These are phyloP conservation scores for Geotrichum aggregatum DNA, from an alignment of 1,139 yeast species.

Conservation along the genomic window DNA sequence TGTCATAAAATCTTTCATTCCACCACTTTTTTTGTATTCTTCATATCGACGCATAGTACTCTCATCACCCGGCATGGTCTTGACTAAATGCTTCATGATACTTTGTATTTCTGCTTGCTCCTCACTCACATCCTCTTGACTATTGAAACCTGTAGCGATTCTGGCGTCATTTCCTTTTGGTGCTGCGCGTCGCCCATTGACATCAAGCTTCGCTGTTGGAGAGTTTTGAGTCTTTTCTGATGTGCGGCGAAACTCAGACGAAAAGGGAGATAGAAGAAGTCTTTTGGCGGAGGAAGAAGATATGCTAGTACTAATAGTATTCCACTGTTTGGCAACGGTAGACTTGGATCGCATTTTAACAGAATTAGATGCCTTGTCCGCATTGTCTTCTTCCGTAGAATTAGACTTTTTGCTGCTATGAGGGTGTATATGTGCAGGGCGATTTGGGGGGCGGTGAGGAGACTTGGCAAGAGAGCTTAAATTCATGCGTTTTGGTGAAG, in stretches of 20 bases:
- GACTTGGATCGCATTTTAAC: constrained; percentile 16
- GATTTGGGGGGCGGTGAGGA: constrained; percentile 15
- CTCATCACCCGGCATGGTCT: constrained; percentile 25
- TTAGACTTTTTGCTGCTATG: constrained; percentile 10
- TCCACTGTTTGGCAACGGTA: constrained; percentile 21
- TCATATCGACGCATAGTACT: constrained; percentile 15
- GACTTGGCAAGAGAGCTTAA: constrained; percentile 13
- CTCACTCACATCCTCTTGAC: constrained; percentile 6
- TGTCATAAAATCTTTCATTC: constrained; percentile 26
- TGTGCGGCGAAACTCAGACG: constrained; percentile 11
- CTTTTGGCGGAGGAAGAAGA: constrained; percentile 15
- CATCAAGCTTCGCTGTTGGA: not conserved
- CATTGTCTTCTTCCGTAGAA: not conserved
- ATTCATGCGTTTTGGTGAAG: constrained; percentile 3
- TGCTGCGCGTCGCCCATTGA: not conserved
- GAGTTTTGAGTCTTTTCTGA: constrained; percentile 1
- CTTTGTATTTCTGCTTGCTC: constrained; percentile 23
- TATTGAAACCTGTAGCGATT: not conserved
- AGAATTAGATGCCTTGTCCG: not conserved
- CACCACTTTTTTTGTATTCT: constrained; percentile 16
- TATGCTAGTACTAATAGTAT: constrained; percentile 10
- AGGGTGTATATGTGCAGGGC: constrained; percentile 18
- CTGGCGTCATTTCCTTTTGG: not conserved
- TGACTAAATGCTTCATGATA: constrained; percentile 26
- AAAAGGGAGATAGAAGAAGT: constrained; percentile 17